Evolutionary conservation across 1,284 basidiomycete genomes (phyloP).

Genomic region (Taiwanofungus camphoratus): DNA sequence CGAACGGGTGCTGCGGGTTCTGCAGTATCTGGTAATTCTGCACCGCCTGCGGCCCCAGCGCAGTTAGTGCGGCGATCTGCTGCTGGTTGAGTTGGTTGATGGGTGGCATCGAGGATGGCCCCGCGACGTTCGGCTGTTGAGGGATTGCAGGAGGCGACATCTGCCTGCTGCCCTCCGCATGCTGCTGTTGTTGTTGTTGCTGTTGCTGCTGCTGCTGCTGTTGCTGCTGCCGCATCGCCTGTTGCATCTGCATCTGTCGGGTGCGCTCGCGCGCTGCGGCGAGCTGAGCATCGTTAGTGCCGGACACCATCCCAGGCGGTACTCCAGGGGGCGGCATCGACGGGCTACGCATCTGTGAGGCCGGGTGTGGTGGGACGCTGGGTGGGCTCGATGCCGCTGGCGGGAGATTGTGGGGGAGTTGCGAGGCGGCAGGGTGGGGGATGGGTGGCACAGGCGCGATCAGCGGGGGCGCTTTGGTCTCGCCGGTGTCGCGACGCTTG

Average conservation of each 20-base stretch:
- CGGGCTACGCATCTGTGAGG: conserved; percentile 17
- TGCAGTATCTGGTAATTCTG: conserved; percentile 47
- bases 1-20: conserved; percentile 49
- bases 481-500: conserved; percentile 70
- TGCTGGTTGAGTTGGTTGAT: conserved; percentile 12
- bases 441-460: conserved; percentile 19
- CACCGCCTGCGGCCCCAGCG: conserved; percentile 33
- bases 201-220: conserved; percentile 28
- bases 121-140: conserved; percentile 19
- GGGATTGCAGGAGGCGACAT: conserved; percentile 37
- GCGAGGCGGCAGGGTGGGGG: conserved; percentile 16
- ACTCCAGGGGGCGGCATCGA: conserved; percentile 26
- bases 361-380: conserved; percentile 6
- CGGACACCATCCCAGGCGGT: conserved; percentile 17
- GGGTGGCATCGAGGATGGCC: conserved; percentile 16
- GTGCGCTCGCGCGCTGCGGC: conserved; percentile 34
- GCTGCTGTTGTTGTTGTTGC: conserved; percentile 23
- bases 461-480: conserved; percentile 36
- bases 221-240: conserved; percentile 28
- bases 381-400: conserved; percentile 2
- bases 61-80: conserved; percentile 19
- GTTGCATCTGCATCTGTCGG: conserved; percentile 43
- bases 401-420: conserved; percentile 10
- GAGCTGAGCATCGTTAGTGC: conserved; percentile 27
- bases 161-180: conserved; percentile 28